These are phyloP conservation scores for Russula sp. DNA, from an alignment of 768 basidiomycete species.

Conservation along the genomic window DNA sequence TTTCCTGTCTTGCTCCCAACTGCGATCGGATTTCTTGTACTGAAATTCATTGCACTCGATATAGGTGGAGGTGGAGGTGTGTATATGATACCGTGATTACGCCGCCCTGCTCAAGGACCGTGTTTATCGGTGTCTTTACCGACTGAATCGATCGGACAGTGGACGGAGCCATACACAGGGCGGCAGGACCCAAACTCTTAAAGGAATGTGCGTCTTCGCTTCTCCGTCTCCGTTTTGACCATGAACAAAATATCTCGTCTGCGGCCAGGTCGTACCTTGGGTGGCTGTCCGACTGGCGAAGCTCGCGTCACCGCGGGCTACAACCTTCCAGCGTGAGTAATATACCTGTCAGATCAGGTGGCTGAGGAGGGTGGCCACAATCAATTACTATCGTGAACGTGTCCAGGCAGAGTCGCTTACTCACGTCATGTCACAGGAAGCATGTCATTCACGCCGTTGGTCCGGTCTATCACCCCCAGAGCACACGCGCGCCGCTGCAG, in stretches of 20 bases:
- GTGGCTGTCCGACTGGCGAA: constrained; percentile 67
- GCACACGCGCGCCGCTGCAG: constrained; percentile 48
- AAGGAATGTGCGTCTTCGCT: constrained; percentile 55
- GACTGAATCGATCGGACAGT: constrained; percentile 43
- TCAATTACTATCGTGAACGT: not conserved
- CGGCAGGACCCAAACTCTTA: constrained; percentile 62
- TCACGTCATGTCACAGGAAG: constrained; percentile 42
- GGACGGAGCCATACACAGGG: constrained; percentile 77
- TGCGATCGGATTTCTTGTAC: not conserved
- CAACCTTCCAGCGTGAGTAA: constrained; percentile 67
- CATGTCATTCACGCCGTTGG: constrained; percentile 83
- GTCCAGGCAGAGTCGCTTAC: not conserved
- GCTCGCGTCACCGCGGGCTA: constrained; percentile 81
- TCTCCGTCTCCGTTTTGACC: not conserved
- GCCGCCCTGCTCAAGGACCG: not conserved
- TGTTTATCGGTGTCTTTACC: not conserved
- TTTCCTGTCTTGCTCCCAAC: not conserved
- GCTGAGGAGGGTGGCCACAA: not conserved
- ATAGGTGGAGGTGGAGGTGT: constrained; percentile 76
- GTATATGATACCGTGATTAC: constrained; percentile 26
- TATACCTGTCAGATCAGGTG: not conserved
- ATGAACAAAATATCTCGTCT: not conserved
- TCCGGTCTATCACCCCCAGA: constrained; percentile 54
- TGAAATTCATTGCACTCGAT: not conserved
- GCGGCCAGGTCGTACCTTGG: constrained; percentile 49